Evolutionary conservation across 1,284 basidiomycete genomes (phyloP).

Genomic region (Ganoderma sinense): DNA sequence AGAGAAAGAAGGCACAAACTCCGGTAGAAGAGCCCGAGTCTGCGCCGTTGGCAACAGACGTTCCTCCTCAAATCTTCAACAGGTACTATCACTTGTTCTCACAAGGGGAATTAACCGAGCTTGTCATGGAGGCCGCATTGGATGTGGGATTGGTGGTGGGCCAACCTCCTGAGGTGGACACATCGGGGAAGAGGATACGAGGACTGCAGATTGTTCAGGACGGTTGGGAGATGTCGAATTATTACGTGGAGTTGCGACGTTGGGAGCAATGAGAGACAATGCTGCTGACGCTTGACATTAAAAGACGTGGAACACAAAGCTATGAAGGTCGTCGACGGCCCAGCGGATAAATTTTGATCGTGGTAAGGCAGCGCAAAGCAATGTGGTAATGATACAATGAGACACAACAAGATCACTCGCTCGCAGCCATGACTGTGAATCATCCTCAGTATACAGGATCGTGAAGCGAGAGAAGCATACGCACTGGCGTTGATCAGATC

Average conservation of each 20-base stretch:
- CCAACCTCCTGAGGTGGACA: conserved; percentile 17
- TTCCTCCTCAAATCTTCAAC: conserved; percentile 62
- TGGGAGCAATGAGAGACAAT: conserved; percentile 52
- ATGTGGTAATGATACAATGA: conserved; percentile 31
- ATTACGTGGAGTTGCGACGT: conserved; percentile 74
- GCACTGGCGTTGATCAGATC: conserved; percentile 95
- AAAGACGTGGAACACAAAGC: background rate
- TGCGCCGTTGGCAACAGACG: conserved; percentile 14
- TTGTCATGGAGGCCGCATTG: conserved; percentile 69
- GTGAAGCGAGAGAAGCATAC: conserved; percentile 44
- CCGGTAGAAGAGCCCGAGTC: conserved; percentile 5
- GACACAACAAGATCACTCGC: conserved; percentile 54
- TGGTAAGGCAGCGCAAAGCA: conserved; percentile 23
- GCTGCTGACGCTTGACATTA: background rate
- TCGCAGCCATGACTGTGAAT: conserved; percentile 72
- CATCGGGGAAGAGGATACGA: conserved; percentile 19
- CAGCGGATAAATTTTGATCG: conserved; percentile 28
- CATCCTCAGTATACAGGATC: conserved; percentile 5
- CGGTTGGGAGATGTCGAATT: conserved; percentile 89
- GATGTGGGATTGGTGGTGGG: conserved; percentile 66
- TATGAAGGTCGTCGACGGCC: conserved; percentile 9
- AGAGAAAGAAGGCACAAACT: conserved; percentile 31
- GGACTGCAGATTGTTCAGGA: conserved; percentile 75
- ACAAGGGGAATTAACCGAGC: conserved; percentile 72
- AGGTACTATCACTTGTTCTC: conserved; percentile 96